Evolutionary conservation across 768 basidiomycete genomes (phyloP).

Genomic region (Crepidotus variabilis): DNA sequence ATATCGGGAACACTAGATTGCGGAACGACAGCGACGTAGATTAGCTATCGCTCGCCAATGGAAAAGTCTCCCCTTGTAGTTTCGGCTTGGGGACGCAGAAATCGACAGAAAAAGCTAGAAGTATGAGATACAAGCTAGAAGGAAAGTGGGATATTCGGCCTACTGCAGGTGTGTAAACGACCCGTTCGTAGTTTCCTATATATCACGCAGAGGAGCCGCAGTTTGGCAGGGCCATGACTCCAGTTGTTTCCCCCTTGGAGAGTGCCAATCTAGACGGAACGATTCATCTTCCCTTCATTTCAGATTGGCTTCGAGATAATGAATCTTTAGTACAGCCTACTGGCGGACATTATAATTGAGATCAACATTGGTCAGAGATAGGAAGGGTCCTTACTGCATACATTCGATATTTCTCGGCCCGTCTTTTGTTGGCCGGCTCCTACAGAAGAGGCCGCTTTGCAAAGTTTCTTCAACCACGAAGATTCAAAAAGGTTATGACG

Average conservation of each 20-base stretch:
- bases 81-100: not conserved
- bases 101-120: not conserved
- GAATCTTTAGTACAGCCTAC: constrained; percentile 17
- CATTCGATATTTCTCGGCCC: constrained; percentile 13
- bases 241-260: constrained; percentile 5
- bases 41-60: not conserved
- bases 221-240: not conserved
- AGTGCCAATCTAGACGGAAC: constrained; percentile 16
- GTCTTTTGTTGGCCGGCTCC: not conserved
- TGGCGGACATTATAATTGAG: constrained; percentile 25
- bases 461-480: not conserved
- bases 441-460: not conserved
- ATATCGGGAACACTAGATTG: constrained; percentile 1
- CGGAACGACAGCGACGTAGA: not conserved
- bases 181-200: constrained; percentile 6
- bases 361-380: constrained; percentile 21
- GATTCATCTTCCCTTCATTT: constrained; percentile 21
- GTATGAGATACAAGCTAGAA: not conserved
- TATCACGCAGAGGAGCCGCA: constrained; percentile 3
- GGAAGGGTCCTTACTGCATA: constrained; percentile 17
- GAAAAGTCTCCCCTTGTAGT: not conserved
- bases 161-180: not conserved
- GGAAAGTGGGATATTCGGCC: not conserved
- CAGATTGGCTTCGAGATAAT: constrained; percentile 27
- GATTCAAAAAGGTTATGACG: not conserved